Evolutionary conservation across 768 basidiomycete genomes (phyloP), one percentile per base, ranked within the genome.

Genomic region (Boletus subcaerulescens): DNA sequence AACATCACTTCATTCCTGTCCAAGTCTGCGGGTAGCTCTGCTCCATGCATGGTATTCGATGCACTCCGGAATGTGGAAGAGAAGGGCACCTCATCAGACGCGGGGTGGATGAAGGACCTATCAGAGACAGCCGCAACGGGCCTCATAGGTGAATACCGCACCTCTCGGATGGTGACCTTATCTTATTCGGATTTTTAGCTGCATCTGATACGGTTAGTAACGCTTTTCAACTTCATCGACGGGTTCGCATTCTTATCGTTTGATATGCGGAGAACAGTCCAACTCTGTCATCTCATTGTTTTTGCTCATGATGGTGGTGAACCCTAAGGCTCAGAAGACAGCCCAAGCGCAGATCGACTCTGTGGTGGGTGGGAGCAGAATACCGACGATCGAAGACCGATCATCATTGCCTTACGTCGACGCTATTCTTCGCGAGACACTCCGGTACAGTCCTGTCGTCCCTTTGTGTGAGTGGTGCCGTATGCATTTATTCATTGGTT

Each of bases 321-420:
- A 31, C 20, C 62, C 65, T 13, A 33, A 48, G 13, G 53, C 24
- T 4, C 65, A 61, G 47, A 46, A 57, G 46, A 67, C 55, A 36
- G 64, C 64, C 1, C 64, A 65, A 13, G 57, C 56, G 4, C 65
- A 65, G 52, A 61, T 65, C 3, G 64, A 65, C n/a, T 38, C 56
- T 4, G 43, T 57, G 13, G 52, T 65, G 4, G 54, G 65, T 14
- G 13, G 32, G 15, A 48, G 44, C 12, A 64, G 52, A 40, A 40
- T 65, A 0, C 65, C 62, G 6, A 46, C 4, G 38, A 48, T 55
- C 7, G 50, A 60, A 20, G 64, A 65, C 51, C 56, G 64, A 40
- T 32, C 56, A 12, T 41, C 24, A 32, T n/a, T 66, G 26, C 64
- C 64, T 17, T 64, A 62, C 11, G 18, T 65, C 32, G 63, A 65